A percentile compares a stretch with the other conserved stretches of the same genome.
Evolutionary conservation across 2,329 filamentous ascomycete genomes (phyloP).

Genomic region (Berkeleyomyces basicola): DNA sequence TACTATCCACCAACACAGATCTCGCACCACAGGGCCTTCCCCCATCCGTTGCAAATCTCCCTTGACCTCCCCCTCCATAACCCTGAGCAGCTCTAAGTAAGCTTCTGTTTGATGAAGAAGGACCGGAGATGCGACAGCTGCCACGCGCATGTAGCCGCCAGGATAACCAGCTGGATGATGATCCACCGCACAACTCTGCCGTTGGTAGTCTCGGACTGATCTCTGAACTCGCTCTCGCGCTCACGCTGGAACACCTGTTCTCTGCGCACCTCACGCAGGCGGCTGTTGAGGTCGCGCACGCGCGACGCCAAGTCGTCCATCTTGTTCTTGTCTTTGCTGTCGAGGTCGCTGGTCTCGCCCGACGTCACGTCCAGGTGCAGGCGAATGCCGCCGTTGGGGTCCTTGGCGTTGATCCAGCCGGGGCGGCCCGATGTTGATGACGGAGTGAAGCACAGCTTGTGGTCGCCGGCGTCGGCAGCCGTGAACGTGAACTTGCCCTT

Average conservation of each 20-base stretch:
- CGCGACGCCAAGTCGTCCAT: slow-evolving; percentile 77
- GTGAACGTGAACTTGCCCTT: slow-evolving; percentile 88
- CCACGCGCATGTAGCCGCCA: slow-evolving; percentile 86
- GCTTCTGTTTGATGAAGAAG: slow-evolving; percentile 99
- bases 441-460: slow-evolving; percentile 87
- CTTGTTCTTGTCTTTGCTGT: slow-evolving; percentile 86
- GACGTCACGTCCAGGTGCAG: slow-evolving; percentile 82
- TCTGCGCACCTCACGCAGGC: slow-evolving; percentile 72
- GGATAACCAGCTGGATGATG: slow-evolving; percentile 68
- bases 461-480: slow-evolving; percentile 84
- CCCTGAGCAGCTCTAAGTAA: slow-evolving; percentile 46
- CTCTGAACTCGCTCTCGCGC: slow-evolving; percentile 92
- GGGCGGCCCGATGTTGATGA: slow-evolving; percentile 51
- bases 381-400: slow-evolving; percentile 60
- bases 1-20: too few relatives aligned
- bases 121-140: slow-evolving; percentile 86
- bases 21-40: too few relatives aligned
- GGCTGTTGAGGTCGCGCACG: slow-evolving; percentile 73
- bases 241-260: slow-evolving; percentile 97
- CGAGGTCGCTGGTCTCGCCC: slow-evolving; percentile 84
- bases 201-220: slow-evolving; percentile 92
- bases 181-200: slow-evolving; percentile 86
- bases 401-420: slow-evolving; percentile 53
- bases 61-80: not conserved
- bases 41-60: not conserved